Base-by-base conservation (phyloP, 805 yeast genomes). In the Hanseniaspora lachancei region DNA sequence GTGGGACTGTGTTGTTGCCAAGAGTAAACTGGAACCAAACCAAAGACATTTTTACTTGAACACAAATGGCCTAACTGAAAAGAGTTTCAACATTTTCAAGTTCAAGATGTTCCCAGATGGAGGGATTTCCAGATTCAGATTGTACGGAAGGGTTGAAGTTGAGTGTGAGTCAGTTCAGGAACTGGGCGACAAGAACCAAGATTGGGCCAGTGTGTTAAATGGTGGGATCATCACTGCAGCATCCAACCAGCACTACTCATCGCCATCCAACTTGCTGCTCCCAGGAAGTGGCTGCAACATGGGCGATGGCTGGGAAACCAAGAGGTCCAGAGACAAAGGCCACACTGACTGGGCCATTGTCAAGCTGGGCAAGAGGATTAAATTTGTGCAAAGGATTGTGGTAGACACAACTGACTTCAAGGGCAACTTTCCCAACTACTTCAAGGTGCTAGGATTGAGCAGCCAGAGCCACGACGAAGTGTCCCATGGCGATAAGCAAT, bases 251-350 rank as follows among this genome's bases (percentile, higher is more conserved):
- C 97, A 89, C 71, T 91, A 91, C 65, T 95, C 96, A 40, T 78
- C 91, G 47, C 95, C 89, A 40, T 95, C 86, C 68, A 91, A 91
- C 71, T 73, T 91, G 59, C 72, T 91, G 57, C 73, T 91, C 55
- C 97, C 97, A 2, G 97, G 97, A 16, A 80, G 97, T 58, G 98
- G 98, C 53, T 79, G 77, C 63, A 96, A 91, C 69, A 91, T 91
- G 97, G 80, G 93, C 51, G 97, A 93, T 66, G 98, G 98, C 15
- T 91, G 98, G 98, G 98, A 91, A 68, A 91, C 98, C 24, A 80
- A 79, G 63, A 80, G 98, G 67, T 88, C 96, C 1, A 78, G 97
- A 67, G 74, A 72, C 13, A 78, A 81, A 4, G 89, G 86, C 46
- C 97, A 91, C 67, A 81, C 78, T 40, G 98, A 91, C 73, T 91